A percentile compares a stretch with the other conserved stretches of the same genome.
Evolutionary conservation across 2,329 filamentous ascomycete species (phyloP).

Genomic region (Penicillium hordei): DNA sequence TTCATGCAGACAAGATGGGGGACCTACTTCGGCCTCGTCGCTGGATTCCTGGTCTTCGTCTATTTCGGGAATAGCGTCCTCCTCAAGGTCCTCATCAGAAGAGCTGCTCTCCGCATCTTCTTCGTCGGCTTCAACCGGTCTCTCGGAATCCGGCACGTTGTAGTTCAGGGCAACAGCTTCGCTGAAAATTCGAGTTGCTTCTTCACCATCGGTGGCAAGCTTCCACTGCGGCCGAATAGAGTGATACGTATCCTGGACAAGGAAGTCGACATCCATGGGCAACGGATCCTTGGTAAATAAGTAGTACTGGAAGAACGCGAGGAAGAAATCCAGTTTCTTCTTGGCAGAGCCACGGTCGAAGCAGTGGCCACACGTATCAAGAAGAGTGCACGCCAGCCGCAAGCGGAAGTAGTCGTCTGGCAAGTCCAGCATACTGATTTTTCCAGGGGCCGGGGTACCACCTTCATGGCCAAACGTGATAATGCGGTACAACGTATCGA

Average conservation of each 20-base stretch:
- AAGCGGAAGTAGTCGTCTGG: slow-evolving; percentile 97
- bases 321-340: slow-evolving; percentile 97
- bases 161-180: slow-evolving; percentile 89
- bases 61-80: slow-evolving; percentile 56
- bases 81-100: slow-evolving; percentile 73
- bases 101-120: slow-evolving; percentile 68
- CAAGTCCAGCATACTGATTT: slow-evolving; percentile 74
- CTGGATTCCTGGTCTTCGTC: slow-evolving; percentile 56
- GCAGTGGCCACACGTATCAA: slow-evolving; percentile 95
- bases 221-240: slow-evolving; percentile 91
- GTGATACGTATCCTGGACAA: slow-evolving; percentile 87
- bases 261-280: slow-evolving; percentile 96
- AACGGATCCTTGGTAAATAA: slow-evolving; percentile 83
- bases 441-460: slow-evolving; percentile 77
- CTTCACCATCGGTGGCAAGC: slow-evolving; percentile 73
- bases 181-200: slow-evolving; percentile 79
- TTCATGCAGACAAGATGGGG: background rate
- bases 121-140: slow-evolving; percentile 69
- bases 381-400: slow-evolving; percentile 79
- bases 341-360: slow-evolving; percentile 91
- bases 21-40: slow-evolving; percentile 48
- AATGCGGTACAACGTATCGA: slow-evolving; percentile 92
- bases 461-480: slow-evolving; percentile 85
- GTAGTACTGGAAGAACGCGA: slow-evolving; percentile 94
- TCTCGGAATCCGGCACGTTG: slow-evolving; percentile 72